Base-by-base conservation (phyloP, 495 filamentous ascomycete species). In the Staphylotrichum tortipilum region DNA sequence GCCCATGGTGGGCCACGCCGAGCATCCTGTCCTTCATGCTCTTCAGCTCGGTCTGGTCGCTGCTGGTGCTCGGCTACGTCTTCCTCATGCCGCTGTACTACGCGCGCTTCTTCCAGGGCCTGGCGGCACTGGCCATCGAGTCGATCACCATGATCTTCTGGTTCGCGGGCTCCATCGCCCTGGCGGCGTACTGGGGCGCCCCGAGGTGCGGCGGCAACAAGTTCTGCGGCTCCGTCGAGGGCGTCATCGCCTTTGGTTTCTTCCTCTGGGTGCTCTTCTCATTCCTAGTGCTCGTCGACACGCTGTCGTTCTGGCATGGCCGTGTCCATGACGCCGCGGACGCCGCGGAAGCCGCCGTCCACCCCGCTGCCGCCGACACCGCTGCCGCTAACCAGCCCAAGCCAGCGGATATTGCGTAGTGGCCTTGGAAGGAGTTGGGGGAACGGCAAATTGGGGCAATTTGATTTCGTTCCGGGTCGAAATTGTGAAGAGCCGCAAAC, bases 121-220 rank as follows among this genome's bases (percentile, higher is more conserved):
- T 78, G 23, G 76, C 67, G 31, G 75, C 89, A 4, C 72, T 86
- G 8, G 80, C 57, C n/a, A 68, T 84, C 26, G 84, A 90, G 53
- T 67, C 68, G 37, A 39, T 91, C 11, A 89, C 87, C n/a, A 82
- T 80, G 73, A 74, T 90, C 31, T 89, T 91, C 73, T 94, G 89
- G 89, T 89, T 95, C 62, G 81, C 82, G 0, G 87, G 86, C 22
- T 85, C 85, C 52, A 81, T 94, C 60, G 86, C 86, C 0, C 59
- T 88, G 2, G 86, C 81, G 2, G 81, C 79, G 4, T 71, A 74
- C 49, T 62, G 85, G 37, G 75, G 72, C 15, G 61, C 74, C 1
- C 68, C 70, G 7, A 45, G 59, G 9, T 66, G 70, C 52, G 46
- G 48, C 7, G 57, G 52, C 33, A 41, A 56, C 40, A 37, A 40